phyloP scores from a whole-genome alignment of 345 rosid species.

The Moricandia moricandioides region DNA sequence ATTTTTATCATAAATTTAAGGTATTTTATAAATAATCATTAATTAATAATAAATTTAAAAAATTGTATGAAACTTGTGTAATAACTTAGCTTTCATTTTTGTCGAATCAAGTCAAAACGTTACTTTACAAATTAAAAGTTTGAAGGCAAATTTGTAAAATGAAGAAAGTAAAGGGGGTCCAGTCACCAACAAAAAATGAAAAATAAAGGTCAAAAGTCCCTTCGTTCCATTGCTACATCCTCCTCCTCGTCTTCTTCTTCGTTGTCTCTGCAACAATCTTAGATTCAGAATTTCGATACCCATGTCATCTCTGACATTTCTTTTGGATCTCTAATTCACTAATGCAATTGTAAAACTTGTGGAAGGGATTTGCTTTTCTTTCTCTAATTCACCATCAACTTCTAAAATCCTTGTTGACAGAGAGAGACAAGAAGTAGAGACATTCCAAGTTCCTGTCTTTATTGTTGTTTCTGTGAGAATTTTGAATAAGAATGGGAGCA shows the following conservation, averaged over 20 bases:
- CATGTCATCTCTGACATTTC: not conserved
- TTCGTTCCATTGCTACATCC: not conserved
- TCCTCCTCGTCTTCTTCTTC: not conserved
- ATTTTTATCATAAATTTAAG: too few relatives aligned
- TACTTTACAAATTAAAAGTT: not conserved
- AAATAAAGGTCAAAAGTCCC: not conserved
- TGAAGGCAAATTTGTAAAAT: not conserved
- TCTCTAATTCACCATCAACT: not conserved
- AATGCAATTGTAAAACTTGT: not conserved
- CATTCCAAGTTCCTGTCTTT: not conserved
- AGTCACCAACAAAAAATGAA: not conserved
- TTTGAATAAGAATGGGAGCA: constrained; percentile 65
- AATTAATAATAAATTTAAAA: too few relatives aligned
- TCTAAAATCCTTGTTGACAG: not conserved
- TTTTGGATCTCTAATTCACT: not conserved
- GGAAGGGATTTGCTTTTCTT: not conserved
- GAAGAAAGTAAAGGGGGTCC: not conserved
- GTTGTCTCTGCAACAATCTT: not conserved
- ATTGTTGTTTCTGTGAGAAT: constrained; percentile 6
- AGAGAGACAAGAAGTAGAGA: not conserved
- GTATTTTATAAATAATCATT: too few relatives aligned
- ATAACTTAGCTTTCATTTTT: not conserved
- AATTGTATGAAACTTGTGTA: too few relatives aligned
- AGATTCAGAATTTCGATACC: not conserved
- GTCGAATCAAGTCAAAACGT: not conserved